Evolutionary conservation across 768 basidiomycete species (phyloP), one percentile per base, ranked within the genome.

Genomic region (Psilocybe sp.): DNA sequence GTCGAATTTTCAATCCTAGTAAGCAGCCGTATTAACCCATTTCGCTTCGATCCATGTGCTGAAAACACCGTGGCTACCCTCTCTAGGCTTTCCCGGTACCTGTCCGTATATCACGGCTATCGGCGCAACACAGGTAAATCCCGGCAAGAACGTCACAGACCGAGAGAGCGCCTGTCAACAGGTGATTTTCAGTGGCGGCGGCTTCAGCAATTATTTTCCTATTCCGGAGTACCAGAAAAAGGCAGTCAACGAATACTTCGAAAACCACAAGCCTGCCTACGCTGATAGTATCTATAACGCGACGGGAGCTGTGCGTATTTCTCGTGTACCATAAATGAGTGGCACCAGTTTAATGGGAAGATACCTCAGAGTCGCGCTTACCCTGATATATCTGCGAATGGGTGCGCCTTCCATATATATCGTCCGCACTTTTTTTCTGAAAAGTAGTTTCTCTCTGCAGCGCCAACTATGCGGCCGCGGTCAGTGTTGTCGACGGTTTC

Each of bases 381-480:
- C 64, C 79, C 79, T 18, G 78, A 80, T 62, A 62, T 79, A 43
- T 61, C 74, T 14, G 74, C 78, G 1, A 73, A 71, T 60, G 69
- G 69, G 70, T 67, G 50, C 20, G 56, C 7, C 58, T n/a, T 33
- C 34, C 31, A 15, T 19, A 5, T 36, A 14, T 31, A 19, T 11
- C 32, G 23, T 15, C n/a, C 28, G 20, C 10, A 12, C 35, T 51
- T 39, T 55, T 19, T 47, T 28, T 35, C 16, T 49, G 28, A 11
- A 23, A 46, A 14, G 10, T 9, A 40, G 15, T 37, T 40, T 4
- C 5, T 13, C 11, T 45, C 20, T 50, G 33, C 43, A 71, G 76
- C 0, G 64, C 74, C 32, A 70, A 72, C 47, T 80, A 78, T 61
- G 71, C 74, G 33, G 66, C 78, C 33, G 71, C 66, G 33, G 69